Percentiles rank a stretch among this genome's conserved stretches.
phyloP scores from a whole-genome alignment of 2,329 filamentous ascomycete genomes.

The Claviceps sorghi region DNA sequence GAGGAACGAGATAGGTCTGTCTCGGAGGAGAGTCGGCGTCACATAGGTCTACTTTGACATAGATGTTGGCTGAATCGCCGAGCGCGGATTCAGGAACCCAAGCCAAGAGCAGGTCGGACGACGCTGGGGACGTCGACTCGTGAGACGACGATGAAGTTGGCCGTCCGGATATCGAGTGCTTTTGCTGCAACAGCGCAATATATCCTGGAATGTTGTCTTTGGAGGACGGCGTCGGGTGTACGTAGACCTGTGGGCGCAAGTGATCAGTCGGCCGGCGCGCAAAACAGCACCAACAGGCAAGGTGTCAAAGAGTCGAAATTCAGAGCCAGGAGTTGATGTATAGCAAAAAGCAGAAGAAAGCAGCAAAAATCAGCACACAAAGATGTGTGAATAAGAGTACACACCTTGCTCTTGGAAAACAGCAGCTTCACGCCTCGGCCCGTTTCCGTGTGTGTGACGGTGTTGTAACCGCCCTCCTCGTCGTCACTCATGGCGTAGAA shows the following conservation, averaged over 20 bases:
- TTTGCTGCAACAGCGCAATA: conserved; percentile 85
- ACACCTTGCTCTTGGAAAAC: conserved; percentile 89
- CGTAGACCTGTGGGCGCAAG: conserved; percentile 54
- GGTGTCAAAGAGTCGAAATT: neutral
- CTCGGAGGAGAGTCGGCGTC: conserved; percentile 68
- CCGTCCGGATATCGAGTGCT: conserved; percentile 34
- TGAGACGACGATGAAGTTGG: conserved; percentile 17
- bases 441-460: conserved; percentile 64
- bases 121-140: conserved; percentile 29
- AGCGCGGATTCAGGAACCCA: conserved; percentile 88
- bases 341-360: neutral
- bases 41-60: conserved; percentile 87
- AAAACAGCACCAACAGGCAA: neutral
- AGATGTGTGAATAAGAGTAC: conserved; percentile 9
- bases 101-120: conserved; percentile 69
- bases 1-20: conserved; percentile 81
- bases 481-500: conserved; percentile 73
- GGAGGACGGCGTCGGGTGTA: conserved; percentile 81
- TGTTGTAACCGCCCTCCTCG: conserved; percentile 90
- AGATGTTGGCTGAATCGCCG: conserved; percentile 72
- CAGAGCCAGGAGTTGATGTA: neutral
- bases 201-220: conserved; percentile 96
- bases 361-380: no score
- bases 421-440: conserved; percentile 82
- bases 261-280: neutral